Conservation (phyloP, 2,329 filamentous ascomycete species). For the Helotiales sp. region DNA sequence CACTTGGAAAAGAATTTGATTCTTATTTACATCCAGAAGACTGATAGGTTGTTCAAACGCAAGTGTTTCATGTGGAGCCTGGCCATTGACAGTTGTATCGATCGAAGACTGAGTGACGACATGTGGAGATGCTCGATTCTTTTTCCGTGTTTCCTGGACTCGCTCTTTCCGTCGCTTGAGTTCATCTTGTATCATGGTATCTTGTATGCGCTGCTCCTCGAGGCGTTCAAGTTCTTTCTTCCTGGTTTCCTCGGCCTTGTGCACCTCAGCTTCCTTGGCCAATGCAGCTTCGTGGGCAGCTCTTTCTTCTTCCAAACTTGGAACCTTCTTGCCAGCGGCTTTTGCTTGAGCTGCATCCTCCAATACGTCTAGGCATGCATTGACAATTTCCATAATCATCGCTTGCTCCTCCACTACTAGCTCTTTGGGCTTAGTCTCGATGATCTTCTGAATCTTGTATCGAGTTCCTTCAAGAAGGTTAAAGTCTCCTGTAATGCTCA, state of each 20-base stretch:
- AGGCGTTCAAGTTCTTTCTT: constrained; percentile 54
- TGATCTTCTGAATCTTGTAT: constrained; percentile 66
- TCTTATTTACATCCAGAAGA: constrained; percentile 63
- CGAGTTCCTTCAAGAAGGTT: constrained; percentile 69
- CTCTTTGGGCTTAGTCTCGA: constrained; percentile 57
- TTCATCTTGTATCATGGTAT: constrained; percentile 72
- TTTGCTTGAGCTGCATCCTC: constrained; percentile 83
- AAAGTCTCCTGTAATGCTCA: constrained; percentile 65
- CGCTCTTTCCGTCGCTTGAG: constrained; percentile 66
- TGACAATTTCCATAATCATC: constrained; percentile 49
- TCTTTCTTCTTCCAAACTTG: constrained; percentile 86
- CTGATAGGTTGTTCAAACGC: constrained; percentile 69
- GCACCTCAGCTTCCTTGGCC: constrained; percentile 54
- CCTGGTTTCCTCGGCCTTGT: constrained; percentile 47
- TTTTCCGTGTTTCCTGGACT: constrained; percentile 63
- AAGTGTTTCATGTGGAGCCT: constrained; percentile 41
- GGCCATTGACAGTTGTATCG: constrained; percentile 31
- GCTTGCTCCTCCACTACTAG: constrained; percentile 54
- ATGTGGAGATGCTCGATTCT: constrained; percentile 46
- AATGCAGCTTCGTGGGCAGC: constrained; percentile 77
- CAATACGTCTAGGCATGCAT: constrained; percentile 64
- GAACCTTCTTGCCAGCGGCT: constrained; percentile 72
- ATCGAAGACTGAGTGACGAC: constrained; percentile 26
- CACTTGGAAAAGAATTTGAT: constrained; percentile 65
- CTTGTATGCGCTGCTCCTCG: constrained; percentile 70